Percentiles rank a stretch among this genome's conserved stretches.
Evolutionary conservation across 2,329 filamentous ascomycete species (phyloP).

Genomic region (Reticulascus tulasneorum): DNA sequence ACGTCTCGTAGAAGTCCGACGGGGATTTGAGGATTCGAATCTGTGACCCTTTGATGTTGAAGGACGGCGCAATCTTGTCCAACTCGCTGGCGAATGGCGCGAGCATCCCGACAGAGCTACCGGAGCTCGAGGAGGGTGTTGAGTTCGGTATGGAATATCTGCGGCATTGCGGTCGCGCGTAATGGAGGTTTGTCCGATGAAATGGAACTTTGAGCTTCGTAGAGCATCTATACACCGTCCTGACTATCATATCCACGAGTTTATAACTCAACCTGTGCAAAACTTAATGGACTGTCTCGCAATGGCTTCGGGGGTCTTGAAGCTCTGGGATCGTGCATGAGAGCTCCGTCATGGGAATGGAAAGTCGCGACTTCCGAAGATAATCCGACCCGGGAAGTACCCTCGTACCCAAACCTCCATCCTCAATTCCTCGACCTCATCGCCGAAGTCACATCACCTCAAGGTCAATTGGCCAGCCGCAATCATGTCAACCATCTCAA

Average conservation of each 20-base stretch:
- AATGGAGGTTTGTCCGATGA: constrained; percentile 4
- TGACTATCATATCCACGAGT: constrained; percentile 26
- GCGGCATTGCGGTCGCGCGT: constrained; percentile 12
- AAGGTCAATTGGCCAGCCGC: constrained; percentile 30
- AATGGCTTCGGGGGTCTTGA: constrained; percentile 4
- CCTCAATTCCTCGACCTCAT: constrained; percentile 7
- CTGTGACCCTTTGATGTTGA: constrained; percentile 77
- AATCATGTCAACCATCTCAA: constrained; percentile 84
- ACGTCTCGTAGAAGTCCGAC: constrained; percentile 81
- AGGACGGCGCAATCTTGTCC: constrained; percentile 85
- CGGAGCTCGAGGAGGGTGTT: constrained; percentile 17
- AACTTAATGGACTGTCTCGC: too few species aligned
- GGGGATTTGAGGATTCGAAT: constrained; percentile 78
- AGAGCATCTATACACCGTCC: constrained; percentile 26
- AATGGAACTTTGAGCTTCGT: constrained; percentile 17
- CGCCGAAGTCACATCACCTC: constrained; percentile 13
- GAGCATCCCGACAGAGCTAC: constrained; percentile 35
- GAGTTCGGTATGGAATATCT: constrained; percentile 13
- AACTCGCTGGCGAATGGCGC: constrained; percentile 65
- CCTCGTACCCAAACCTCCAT: constrained; percentile 9
- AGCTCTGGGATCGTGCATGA: constrained; percentile 8
- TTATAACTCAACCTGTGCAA: not conserved
- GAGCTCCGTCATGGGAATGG: constrained; percentile 12
- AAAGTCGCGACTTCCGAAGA: constrained; percentile 1
- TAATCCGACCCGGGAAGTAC: constrained; percentile 9